Conservation (phyloP, 73 alveolate genomes). For the Stentor coeruleus region DNA sequence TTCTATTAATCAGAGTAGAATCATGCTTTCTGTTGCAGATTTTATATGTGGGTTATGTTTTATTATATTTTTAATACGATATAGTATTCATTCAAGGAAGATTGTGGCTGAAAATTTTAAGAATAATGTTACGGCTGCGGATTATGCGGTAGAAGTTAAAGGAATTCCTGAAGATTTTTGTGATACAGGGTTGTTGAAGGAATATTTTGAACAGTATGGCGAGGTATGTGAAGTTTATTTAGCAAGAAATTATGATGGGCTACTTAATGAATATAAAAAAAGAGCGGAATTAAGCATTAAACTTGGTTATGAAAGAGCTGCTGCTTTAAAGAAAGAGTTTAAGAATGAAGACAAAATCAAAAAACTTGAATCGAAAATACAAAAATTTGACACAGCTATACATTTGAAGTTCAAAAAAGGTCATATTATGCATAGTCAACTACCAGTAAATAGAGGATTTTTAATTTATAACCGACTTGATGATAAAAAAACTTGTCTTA, state of each 20-base stretch:
- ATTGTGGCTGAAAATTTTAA: neutral
- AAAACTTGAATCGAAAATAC: constrained; percentile 27
- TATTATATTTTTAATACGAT: neutral
- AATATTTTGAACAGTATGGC: constrained; percentile 36
- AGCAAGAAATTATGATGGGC: constrained; percentile 35
- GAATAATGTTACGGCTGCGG: constrained; percentile 17
- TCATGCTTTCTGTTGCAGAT: neutral
- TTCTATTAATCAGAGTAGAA: constrained; percentile 1
- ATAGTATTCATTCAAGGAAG: neutral
- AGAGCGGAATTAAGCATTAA: constrained; percentile 36
- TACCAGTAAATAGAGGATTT: constrained; percentile 44
- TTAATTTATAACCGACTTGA: constrained; percentile 37
- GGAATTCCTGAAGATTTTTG: constrained; percentile 19
- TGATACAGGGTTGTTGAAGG: neutral
- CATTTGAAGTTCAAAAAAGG: constrained; percentile 15
- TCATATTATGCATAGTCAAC: constrained; percentile 31
- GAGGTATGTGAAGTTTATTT: constrained; percentile 30
- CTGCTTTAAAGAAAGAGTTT: neutral
- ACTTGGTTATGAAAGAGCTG: constrained; percentile 29
- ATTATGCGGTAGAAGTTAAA: constrained; percentile 27
- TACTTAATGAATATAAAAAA: constrained; percentile 28
- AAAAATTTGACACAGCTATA: constrained; percentile 35
- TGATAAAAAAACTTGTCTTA: constrained; percentile 30
- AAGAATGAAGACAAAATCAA: neutral
- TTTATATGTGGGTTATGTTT: neutral